Percentiles rank a stretch among this genome's conserved stretches.
Conservation (phyloP, 495 filamentous ascomycete species). For the Penicillium verhagenii region DNA sequence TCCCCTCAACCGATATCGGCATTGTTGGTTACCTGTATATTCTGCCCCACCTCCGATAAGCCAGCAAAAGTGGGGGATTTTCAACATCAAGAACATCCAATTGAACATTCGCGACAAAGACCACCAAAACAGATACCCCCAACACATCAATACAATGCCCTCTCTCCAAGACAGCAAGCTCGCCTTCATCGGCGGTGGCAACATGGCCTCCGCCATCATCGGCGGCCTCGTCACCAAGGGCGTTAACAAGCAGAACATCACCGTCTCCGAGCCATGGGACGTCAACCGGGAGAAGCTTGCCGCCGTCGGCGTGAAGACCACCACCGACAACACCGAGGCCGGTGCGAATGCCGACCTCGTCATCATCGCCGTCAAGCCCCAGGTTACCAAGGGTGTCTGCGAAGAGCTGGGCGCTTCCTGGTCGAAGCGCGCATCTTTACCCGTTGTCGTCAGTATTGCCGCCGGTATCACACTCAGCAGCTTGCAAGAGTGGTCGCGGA, state of each 20-base stretch:
- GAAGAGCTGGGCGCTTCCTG: conserved; percentile 87
- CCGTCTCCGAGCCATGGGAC: conserved; percentile 80
- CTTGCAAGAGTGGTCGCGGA: conserved; percentile 33
- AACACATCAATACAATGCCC: conserved; percentile 26
- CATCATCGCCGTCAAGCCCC: conserved; percentile 69
- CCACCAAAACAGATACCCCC: not conserved
- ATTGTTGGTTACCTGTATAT: not conserved
- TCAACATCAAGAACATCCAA: conserved; percentile 6
- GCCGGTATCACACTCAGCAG: conserved; percentile 41
- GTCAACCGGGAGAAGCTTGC: conserved; percentile 81
- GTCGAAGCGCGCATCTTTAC: conserved; percentile 65
- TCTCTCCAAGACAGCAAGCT: conserved; percentile 40
- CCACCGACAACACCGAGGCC: conserved; percentile 81
- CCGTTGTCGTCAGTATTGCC: conserved; percentile 44
- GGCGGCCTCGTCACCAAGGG: conserved; percentile 36
- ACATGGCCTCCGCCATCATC: conserved; percentile 48
- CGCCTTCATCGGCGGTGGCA: conserved; percentile 46
- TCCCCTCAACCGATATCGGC: conserved; percentile 13
- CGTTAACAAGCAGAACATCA: conserved; percentile 42
- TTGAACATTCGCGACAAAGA: not conserved
- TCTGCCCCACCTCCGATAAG: conserved; percentile 18
- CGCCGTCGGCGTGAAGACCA: conserved; percentile 79
- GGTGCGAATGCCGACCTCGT: conserved; percentile 93
- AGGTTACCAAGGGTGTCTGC: conserved; percentile 82
- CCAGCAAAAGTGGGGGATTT: conserved; percentile 14